Conservation (phyloP, 2,329 filamentous ascomycete genomes). For the Fulvia fulva region DNA sequence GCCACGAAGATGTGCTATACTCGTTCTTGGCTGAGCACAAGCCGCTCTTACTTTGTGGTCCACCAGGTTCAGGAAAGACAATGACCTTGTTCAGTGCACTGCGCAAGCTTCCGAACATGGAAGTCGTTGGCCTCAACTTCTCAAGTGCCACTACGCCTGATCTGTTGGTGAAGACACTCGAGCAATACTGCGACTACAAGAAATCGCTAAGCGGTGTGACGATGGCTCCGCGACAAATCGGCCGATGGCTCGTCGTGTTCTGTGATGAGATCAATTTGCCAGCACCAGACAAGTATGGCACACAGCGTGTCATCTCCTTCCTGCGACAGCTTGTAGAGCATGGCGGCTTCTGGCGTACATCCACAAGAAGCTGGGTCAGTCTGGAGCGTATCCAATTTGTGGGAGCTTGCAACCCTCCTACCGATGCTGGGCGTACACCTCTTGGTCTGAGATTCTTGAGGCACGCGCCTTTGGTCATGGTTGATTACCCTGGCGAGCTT, state of each 20-base stretch:
- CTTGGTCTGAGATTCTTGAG: slow-evolving; percentile 91
- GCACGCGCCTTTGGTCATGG: slow-evolving; percentile 98
- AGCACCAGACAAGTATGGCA: slow-evolving; percentile 94
- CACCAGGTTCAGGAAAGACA: slow-evolving; percentile 97
- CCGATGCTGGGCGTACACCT: slow-evolving; percentile 91
- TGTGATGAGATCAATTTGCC: slow-evolving; percentile 99
- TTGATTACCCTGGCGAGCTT: slow-evolving; percentile 94
- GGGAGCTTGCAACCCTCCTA: slow-evolving; percentile 96
- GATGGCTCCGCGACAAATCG: slow-evolving; percentile 92
- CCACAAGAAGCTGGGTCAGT: slow-evolving; percentile 96
- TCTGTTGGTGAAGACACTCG: slow-evolving; percentile 96
- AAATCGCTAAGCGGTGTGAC: slow-evolving; percentile 96
- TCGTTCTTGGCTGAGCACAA: slow-evolving; percentile 99
- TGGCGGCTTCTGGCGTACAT: slow-evolving; percentile 97
- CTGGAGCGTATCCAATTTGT: slow-evolving; percentile 98
- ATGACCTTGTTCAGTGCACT: slow-evolving; percentile 99
- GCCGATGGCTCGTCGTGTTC: slow-evolving; percentile 96
- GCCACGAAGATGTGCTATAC: slow-evolving; percentile 98
- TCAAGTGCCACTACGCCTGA: slow-evolving; percentile 98
- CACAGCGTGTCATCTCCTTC: slow-evolving; percentile 95
- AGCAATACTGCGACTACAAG: slow-evolving; percentile 99
- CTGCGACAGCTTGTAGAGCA: slow-evolving; percentile 95
- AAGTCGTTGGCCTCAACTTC: slow-evolving; percentile 98
- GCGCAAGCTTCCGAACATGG: slow-evolving; percentile 96
- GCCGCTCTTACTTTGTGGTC: slow-evolving; percentile 90